Base-by-base conservation (phyloP, 306 rosid species). In the Dicorynia guianensis region DNA sequence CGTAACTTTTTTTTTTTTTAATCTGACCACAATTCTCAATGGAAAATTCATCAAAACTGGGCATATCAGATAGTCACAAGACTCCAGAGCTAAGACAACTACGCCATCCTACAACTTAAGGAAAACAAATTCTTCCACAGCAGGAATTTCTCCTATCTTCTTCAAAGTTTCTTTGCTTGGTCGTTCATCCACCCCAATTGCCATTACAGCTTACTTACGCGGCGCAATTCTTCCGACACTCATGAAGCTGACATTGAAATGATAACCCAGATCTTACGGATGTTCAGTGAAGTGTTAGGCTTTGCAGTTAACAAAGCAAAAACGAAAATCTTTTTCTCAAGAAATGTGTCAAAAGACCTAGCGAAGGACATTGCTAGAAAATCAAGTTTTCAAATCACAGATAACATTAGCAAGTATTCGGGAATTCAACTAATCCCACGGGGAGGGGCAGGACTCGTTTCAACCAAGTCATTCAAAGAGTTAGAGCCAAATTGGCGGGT, bases 171-270 rank as follows among this genome's bases (percentile, higher is more conserved):
- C 80, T 74, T 96, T 86, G 69, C 85, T 72, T 40, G 99, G 99
- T 76, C 63, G 89, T 0, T 96, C 99, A 68, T 96, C 99, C 36
- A 96, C 99, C 18, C 99, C 99, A 35, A 96, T 96, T 33, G 99
- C 99, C 99, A 96, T 96, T 42, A 96, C 90, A 80, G 99, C 99
- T 50, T 90, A 98, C 93, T 90, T 96, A 43, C 98, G 83, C n/a
- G 99, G 99, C 46, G 99, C 98, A 48, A 84, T 90, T 81, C 99
- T 92, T 78, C 98, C 99, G 0, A 92, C 98, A 34, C 99, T 96
- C 99, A 96, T 96, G 89, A 96, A 96, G 75, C 99, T 92, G 18
- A 96, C 99, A 44, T 96, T 92, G 75, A 96, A n/a, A n/a, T n/a
- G n/a, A n/a, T n/a, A n/a, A n/a, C n/a, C n/a, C n/a, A n/a, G n/a